Base-by-base conservation (phyloP, 2,329 filamentous ascomycete genomes). In the Lizonia empirigonia region DNA sequence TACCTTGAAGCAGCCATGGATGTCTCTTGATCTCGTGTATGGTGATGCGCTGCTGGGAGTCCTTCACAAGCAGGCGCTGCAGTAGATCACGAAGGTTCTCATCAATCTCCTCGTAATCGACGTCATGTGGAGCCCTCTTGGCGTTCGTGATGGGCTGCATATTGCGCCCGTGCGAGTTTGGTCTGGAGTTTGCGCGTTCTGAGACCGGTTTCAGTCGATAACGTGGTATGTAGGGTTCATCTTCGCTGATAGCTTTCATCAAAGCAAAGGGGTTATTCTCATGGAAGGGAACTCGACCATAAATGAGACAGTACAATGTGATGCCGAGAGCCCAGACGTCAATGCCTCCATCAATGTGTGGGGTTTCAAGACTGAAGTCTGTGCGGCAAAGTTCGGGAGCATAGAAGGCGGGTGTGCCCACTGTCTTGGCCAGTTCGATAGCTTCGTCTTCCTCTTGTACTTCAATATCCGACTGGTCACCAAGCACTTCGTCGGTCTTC, bases 301-400 rank as follows among this genome's bases (percentile, higher is more conserved):
- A 99, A 47, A 99, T 86, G 71, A 99, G 86, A 67, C 93, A 96
- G 75, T 97, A 99, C 2, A 99, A 82, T 0, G 94, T 99, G 16
- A 99, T 91, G 18, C 94, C 94, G 18, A 99, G 80, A 9, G 94
- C 96, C 94, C 94, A 99, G 13, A 99, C 87, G 68, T 99, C 94
- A 61, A 99, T 96, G 64, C 95, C 90, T 63, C 91, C 90, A 4
- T 91, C 96, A 32, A 99, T 76, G 82, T 93, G 59, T 82, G 91
- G 65, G 82, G 88, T 67, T 82, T 85, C 63, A 75, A 72, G 64
- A 56, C 80, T 86, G 19, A 86, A 75, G 53, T 94, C 91, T 1
- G 90, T 95, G 70, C 92, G 94, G 76, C 94, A 99, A 29, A 99
- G 81, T 72, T 99, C 94, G 4, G 94, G 94, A 1, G 94, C 94